Base-by-base conservation (phyloP, 2,329 filamentous ascomycete genomes). In the Coccinonectria pachysandricola region DNA sequence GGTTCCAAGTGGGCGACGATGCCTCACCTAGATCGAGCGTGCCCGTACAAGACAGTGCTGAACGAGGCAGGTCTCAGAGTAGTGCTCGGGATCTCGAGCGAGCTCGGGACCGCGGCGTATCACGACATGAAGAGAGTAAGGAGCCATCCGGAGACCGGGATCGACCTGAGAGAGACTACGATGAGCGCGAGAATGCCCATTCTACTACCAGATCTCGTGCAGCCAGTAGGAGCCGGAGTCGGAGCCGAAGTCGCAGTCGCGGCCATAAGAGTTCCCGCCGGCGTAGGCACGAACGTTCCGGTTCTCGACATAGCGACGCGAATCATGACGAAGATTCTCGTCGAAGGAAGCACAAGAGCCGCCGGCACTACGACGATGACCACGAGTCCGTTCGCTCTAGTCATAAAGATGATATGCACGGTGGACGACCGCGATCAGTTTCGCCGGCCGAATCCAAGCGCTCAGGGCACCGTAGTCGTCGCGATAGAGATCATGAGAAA, bases 371-470 rank as follows among this genome's bases (percentile, higher is more conserved):
- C 30, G 42, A 57, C 39, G 56, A 57, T 10, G 63, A 67, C 24
- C 66, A 67, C 11, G 60, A 68, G 36, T 25, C 44, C n/a, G 44
- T 49, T 20, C 51, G 52, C 19, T 39, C 55, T 21, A 52, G 38
- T 30, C 50, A 56, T 18, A 52, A 38, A 29, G 51, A 57, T 37
- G 56, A 62, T 24, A 60, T 61, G 37, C 45, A 63, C 39, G 57
- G 60, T 8, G 67, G 74, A 24, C 66, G 68, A 26, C 75, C 76
- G 1, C 66, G 78, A 31, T 83, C 79, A 5, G 64, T 65, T 5
- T 84, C 81, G 3, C 70, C 68, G 2, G 70, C 73, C 8, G 64
- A 67, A 7, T 64, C 65, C 19, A 71, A 66, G 37, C 56, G 65
- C 28, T 66, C 70, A 6, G 63, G 65, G 24, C 71, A 75, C 41